Evolutionary conservation across 2,329 filamentous ascomycete species (phyloP).

Genomic region (Drechslerella stenobrocha): DNA sequence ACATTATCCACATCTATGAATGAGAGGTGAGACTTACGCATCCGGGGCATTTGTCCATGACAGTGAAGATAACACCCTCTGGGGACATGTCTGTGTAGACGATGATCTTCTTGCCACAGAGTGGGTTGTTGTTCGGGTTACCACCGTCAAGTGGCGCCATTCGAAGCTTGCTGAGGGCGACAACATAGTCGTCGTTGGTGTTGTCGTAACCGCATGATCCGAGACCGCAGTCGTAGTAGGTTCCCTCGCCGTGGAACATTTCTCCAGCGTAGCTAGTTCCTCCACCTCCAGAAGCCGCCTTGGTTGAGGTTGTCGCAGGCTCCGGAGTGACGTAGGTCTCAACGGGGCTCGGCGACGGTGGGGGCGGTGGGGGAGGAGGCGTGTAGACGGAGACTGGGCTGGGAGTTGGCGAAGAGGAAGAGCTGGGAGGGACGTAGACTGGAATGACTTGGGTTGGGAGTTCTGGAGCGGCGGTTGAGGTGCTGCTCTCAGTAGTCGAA

Average conservation of each 20-base stretch:
- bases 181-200: conserved; percentile 29
- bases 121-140: conserved; percentile 40
- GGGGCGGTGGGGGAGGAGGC: not conserved
- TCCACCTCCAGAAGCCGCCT: conserved; percentile 7
- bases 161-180: conserved; percentile 28
- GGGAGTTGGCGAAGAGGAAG: conserved; percentile 1
- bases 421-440: conserved; percentile 20
- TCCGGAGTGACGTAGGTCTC: not conserved
- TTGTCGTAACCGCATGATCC: conserved; percentile 37
- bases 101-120: conserved; percentile 35
- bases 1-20: not conserved
- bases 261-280: conserved; percentile 4
- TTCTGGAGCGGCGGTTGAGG: conserved; percentile 13
- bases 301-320: conserved; percentile 4
- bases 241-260: conserved; percentile 34
- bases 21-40: conserved; percentile 30
- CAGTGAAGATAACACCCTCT: conserved; percentile 30
- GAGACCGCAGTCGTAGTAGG: conserved; percentile 38
- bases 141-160: conserved; percentile 30
- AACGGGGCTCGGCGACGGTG: not conserved
- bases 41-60: conserved; percentile 45
- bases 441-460: conserved; percentile 36
- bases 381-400: conserved; percentile 7
- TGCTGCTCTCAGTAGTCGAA: conserved; percentile 26
- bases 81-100: conserved; percentile 42